phyloP scores from a whole-genome alignment of 1,284 basidiomycete species.

The Cryptococcus jaspeensis region DNA sequence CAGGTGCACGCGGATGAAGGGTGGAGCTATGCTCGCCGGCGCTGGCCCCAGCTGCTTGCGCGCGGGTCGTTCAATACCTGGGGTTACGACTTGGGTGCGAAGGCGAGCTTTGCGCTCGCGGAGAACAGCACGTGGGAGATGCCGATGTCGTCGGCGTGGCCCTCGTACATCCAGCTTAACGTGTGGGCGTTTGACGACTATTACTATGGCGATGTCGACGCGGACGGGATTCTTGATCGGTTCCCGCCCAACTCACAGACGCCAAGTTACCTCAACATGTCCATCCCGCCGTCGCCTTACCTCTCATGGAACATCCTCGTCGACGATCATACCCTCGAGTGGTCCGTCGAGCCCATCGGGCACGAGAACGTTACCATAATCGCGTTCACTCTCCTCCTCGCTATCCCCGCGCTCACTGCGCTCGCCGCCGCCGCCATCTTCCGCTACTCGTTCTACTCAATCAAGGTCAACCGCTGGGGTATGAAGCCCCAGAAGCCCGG shows the following conservation, averaged over 20 bases:
- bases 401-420: conserved; percentile 80
- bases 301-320: conserved; percentile 79
- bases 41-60: conserved; percentile 78
- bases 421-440: conserved; percentile 77
- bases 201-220: conserved; percentile 85
- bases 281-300: conserved; percentile 58
- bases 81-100: conserved; percentile 81
- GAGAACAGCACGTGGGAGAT: conserved; percentile 56
- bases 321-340: conserved; percentile 71
- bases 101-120: conserved; percentile 64
- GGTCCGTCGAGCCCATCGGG: conserved; percentile 76
- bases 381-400: conserved; percentile 75
- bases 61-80: conserved; percentile 85
- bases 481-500: conserved; percentile 60
- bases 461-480: conserved; percentile 88
- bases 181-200: conserved; percentile 83
- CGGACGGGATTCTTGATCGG: conserved; percentile 81
- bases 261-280: conserved; percentile 84
- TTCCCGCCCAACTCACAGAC: conserved; percentile 77
- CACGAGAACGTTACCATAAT: conserved; percentile 73
- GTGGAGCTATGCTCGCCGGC: conserved; percentile 61
- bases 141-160: conserved; percentile 78
- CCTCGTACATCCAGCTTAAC: conserved; percentile 80
- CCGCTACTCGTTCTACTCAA: conserved; percentile 93
- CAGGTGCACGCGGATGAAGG: conserved; percentile 74